These are phyloP conservation scores for Geosiphon pyriformis DNA, from an alignment of 192 early-diverging fungal genomes.

Conservation along the genomic window DNA sequence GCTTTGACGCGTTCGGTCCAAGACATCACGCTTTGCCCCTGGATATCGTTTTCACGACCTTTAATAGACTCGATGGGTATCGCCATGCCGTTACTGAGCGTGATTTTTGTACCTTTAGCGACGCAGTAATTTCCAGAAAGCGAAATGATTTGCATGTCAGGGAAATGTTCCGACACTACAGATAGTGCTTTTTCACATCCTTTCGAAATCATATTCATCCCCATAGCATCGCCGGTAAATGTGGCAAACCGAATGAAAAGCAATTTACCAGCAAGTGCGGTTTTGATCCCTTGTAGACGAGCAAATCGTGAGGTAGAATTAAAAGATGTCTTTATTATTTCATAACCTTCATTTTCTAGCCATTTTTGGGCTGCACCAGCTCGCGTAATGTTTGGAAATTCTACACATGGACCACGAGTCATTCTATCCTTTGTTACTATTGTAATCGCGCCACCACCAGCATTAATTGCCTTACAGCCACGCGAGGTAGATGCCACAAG, in stretches of 20 bases:
- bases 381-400: constrained; percentile 64
- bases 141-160: constrained; percentile 72
- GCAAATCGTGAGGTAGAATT: constrained; percentile 88
- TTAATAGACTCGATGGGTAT: too few species aligned
- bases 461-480: constrained; percentile 91
- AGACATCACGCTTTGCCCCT: too few species aligned
- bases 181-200: constrained; percentile 82
- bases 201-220: constrained; percentile 98
- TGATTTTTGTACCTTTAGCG: too few species aligned
- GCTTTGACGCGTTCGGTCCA: too few species aligned
- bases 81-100: too few species aligned
- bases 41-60: too few species aligned
- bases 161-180: constrained; percentile 54
- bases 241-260: constrained; percentile 87
- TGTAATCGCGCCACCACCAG: constrained; percentile 78
- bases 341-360: constrained; percentile 64
- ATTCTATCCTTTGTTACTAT: constrained; percentile 78
- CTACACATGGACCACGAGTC: constrained; percentile 89
- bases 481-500: constrained; percentile 86
- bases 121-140: constrained; percentile 91
- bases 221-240: constrained; percentile 94
- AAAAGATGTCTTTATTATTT: constrained; percentile 67
- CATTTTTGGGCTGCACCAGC: constrained; percentile 68
- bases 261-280: constrained; percentile 74
- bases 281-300: constrained; percentile 73